Base-by-base conservation (phyloP, 1,284 basidiomycete genomes). In the Ceratorhiza oryzae-sativae region DNA sequence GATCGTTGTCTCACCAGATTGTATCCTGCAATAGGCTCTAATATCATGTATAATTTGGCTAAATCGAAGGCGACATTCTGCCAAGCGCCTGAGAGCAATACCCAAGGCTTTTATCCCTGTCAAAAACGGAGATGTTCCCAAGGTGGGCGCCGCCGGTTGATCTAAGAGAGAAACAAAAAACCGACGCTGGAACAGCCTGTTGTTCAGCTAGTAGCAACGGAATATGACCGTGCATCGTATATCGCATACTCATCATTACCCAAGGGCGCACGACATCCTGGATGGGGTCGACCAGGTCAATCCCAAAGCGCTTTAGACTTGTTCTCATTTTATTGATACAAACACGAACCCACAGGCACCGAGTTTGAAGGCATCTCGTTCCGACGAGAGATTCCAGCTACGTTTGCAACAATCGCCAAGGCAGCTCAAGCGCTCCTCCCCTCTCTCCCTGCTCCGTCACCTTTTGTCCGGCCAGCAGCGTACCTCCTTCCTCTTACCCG, bases 271-370 rank as follows among this genome's bases (percentile, higher is more conserved):
- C 42, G 45, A 36, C 75, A 74, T 23, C 70, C 75, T 4, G 75
- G 75, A 12, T 75, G 75, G 75, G 75, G 75, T 20, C 36, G 53
- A 13, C 75, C 75, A 60, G 75, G 75, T 75, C 46, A 20, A 65
- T 58, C 12, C 15, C 9, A 23, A 18, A n/a, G 1, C 23, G 32
- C 12, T 39, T 20, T 8, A n/a, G 3, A n/a, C 42, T 23, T 53
- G 25, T 25, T 13, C 15, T 30, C 20, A 15, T 62, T 9, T 23
- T 1, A 15, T 8, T 34, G 12, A 56, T 30, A 23, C n/a, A 25
- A 70, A 42, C 53, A 9, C 30, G 23, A 48, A 36, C 34, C 13
- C 8, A 36, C 20, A 75, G 74, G 71, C 18, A 70, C 65, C 32
- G 39, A 63, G 58, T 73, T 60, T 39, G 71, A 72, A 10, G 73